Conservation (phyloP, 2,329 filamentous ascomycete genomes). For the Fusarium staphyleae region DNA sequence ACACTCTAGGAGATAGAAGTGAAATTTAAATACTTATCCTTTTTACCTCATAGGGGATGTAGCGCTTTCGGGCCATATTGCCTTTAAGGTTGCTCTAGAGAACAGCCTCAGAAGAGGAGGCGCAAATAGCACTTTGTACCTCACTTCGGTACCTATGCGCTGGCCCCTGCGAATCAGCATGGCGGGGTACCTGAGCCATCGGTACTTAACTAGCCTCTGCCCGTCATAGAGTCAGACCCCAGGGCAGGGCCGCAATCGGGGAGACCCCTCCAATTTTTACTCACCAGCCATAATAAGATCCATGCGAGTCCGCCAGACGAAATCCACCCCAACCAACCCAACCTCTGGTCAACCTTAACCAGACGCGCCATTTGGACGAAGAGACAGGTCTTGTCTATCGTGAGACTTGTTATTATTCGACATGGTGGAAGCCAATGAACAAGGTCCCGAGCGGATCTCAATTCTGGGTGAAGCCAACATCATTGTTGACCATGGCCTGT, state of each 20-base stretch:
- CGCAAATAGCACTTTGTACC: background rate
- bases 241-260: conserved; percentile 27
- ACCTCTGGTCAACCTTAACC: conserved; percentile 4
- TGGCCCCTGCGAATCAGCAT: conserved; percentile 3
- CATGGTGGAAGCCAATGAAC: conserved; percentile 40
- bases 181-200: conserved; percentile 5
- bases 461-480: conserved; percentile 92
- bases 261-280: conserved; percentile 27
- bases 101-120: background rate
- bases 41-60: too few species aligned
- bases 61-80: background rate
- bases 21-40: too few species aligned
- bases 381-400: conserved; percentile 9
- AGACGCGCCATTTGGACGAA: conserved; percentile 9
- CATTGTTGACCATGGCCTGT: conserved; percentile 89
- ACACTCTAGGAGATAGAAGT: too few species aligned
- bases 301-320: conserved; percentile 4
- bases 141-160: background rate
- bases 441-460: conserved; percentile 66
- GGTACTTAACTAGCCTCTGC: conserved; percentile 6
- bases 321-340: conserved; percentile 7
- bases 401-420: conserved; percentile 17
- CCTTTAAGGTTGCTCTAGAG: background rate
- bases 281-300: conserved; percentile 14
- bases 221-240: conserved; percentile 21